phyloP scores from a whole-genome alignment of 306 rosid genomes.

The Casuarina cunninghamiana region DNA sequence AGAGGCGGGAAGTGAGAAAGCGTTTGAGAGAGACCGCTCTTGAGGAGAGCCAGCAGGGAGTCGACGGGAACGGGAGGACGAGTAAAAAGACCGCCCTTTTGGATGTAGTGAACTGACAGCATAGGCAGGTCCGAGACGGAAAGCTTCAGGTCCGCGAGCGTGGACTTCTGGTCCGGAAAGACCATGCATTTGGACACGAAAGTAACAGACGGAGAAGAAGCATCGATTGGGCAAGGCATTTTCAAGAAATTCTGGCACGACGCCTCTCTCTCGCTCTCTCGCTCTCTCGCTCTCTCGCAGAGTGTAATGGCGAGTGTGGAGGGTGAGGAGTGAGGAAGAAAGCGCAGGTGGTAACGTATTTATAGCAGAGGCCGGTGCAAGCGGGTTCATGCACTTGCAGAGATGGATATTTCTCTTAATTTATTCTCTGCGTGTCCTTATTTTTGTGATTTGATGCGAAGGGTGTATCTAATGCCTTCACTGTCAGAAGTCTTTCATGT shows the following conservation, averaged over 20 bases:
- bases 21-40: constrained; percentile 52
- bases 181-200: constrained; percentile 58
- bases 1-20: constrained; percentile 81
- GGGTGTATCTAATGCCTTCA: not conserved
- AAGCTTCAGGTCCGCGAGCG: constrained; percentile 59
- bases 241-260: not conserved
- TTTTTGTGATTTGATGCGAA: not conserved
- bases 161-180: constrained; percentile 57
- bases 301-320: constrained; percentile 29
- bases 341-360: constrained; percentile 1
- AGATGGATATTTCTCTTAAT: not conserved
- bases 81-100: constrained; percentile 84
- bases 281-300: not conserved
- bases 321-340: constrained; percentile 8
- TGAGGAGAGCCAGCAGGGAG: constrained; percentile 40
- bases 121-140: constrained; percentile 92
- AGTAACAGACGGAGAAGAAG: constrained; percentile 39
- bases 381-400: constrained; percentile 43
- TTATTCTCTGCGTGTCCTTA: not conserved
- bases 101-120: constrained; percentile 94
- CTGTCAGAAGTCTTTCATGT: not conserved
- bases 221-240: constrained; percentile 34
- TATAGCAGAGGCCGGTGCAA: constrained; percentile 16
- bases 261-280: not conserved
- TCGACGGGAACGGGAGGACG: constrained; percentile 40